Base-by-base conservation (phyloP, 176 grass and related monocot species). In the Paspalum notatum region DNA sequence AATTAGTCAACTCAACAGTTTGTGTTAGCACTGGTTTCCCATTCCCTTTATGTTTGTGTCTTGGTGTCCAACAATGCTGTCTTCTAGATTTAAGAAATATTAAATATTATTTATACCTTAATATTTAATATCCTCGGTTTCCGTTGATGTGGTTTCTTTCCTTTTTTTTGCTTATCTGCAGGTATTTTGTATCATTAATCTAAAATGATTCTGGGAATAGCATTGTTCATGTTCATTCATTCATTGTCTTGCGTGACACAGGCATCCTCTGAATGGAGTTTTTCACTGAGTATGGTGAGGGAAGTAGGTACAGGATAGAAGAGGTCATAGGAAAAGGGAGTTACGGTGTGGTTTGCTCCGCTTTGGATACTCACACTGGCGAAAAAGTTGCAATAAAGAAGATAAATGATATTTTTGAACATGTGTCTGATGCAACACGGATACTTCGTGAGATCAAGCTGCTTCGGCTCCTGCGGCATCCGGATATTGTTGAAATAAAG, bases 291-390 rank as follows among this genome's bases (percentile, higher is more conserved):
- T 94, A 94, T 49, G 92, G 92, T 12, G 92, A 94, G 85, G 92
- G 89, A 20, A 91, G 27, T 59, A 78, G 92, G 46, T 94, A 94
- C 60, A 87, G 75, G 69, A 94, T 94, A 66, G 89, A 94, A 63
- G 92, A 94, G 62, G 92, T 94, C 22, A 91, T 94, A 66, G 92
- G 92, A 18, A 94, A 94, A 86, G 92, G 92, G 43, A 94, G 92
- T 53, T 94, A 94, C 15, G 92, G 92, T n/a, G 91, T 94, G 14
- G 92, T 94, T 20, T 94, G 89, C 25, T 94, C 92, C 4, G 92
- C 92, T 11, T 53, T 89, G 10, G 92, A 94, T 76, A 78, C 85
- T 47, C 89, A 83, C 61, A 89, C 80, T 15, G 86, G 86, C 0
- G 86, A 89, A 27, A 94, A 89, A 56, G 92, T 94, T 17, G 92